These are phyloP conservation scores for Cetradonia linearis DNA, from an alignment of 495 filamentous ascomycete species.

Conservation along the genomic window DNA sequence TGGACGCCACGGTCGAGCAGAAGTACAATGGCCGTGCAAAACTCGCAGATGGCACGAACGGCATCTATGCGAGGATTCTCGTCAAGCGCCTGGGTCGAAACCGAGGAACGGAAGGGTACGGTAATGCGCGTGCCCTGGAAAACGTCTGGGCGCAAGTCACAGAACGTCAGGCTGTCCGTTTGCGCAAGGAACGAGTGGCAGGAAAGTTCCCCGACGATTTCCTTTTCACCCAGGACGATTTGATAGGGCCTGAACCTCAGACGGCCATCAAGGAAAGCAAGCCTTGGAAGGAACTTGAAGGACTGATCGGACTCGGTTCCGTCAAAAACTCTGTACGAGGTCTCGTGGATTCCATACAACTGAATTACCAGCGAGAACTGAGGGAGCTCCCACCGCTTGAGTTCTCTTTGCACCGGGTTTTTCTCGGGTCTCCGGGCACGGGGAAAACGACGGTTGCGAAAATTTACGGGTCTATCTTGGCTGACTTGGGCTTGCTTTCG, in stretches of 20 bases:
- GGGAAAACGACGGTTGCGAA: slow-evolving; percentile 72
- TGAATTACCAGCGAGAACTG: slow-evolving; percentile 54
- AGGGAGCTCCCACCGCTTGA: slow-evolving; percentile 45
- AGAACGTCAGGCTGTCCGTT: slow-evolving; percentile 49
- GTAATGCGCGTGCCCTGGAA: slow-evolving; percentile 59
- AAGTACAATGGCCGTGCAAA: slow-evolving; percentile 47
- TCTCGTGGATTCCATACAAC: slow-evolving; percentile 48
- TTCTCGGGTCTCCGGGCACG: slow-evolving; percentile 60
- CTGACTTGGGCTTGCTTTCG: slow-evolving; percentile 47
- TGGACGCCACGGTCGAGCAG: slow-evolving; percentile 37
- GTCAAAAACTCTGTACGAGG: slow-evolving; percentile 54
- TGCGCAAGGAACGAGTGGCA: slow-evolving; percentile 34
- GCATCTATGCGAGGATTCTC: slow-evolving; percentile 58
- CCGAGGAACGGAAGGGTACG: slow-evolving; percentile 58
- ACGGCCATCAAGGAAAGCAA: slow-evolving; percentile 37
- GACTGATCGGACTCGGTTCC: slow-evolving; percentile 46
- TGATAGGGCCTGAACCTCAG: slow-evolving; percentile 58
- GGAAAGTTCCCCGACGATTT: slow-evolving; percentile 37
- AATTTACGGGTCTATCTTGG: slow-evolving; percentile 57
- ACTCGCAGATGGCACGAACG: slow-evolving; percentile 47
- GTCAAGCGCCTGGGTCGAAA: slow-evolving; percentile 49
- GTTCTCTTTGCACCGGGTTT: slow-evolving; percentile 58
- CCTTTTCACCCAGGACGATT: slow-evolving; percentile 47
- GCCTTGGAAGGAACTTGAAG: slow-evolving; percentile 51
- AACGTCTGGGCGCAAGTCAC: no score